Conservation (phyloP, 2,329 filamentous ascomycete species). For the Colletotrichum sp. region DNA sequence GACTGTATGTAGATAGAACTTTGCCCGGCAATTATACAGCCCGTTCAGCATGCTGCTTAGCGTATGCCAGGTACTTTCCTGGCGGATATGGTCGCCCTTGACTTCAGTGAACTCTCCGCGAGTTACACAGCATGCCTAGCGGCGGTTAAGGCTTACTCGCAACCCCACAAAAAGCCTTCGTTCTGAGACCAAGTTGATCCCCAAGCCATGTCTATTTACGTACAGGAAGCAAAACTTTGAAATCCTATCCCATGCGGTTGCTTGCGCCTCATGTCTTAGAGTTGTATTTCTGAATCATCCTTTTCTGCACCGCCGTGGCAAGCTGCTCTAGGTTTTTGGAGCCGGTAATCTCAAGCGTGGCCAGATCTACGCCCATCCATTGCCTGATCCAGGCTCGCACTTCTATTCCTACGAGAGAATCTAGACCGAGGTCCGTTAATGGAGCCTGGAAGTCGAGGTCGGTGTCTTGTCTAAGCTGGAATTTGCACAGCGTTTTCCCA, state of each 20-base stretch:
- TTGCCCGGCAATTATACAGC: background rate
- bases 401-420: conserved; percentile 26
- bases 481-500: background rate
- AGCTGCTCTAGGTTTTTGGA: background rate
- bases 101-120: background rate
- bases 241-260: background rate
- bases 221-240: background rate
- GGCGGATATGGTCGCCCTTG: background rate
- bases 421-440: conserved; percentile 23
- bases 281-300: background rate
- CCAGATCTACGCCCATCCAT: conserved; percentile 26
- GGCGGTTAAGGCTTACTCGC: background rate
- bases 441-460: background rate
- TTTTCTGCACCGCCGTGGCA: background rate
- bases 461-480: conserved; percentile 19
- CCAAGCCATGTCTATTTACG: background rate
- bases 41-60: background rate
- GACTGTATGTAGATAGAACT: background rate
- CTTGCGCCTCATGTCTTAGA: background rate
- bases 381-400: conserved; percentile 25
- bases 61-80: background rate
- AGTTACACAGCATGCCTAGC: background rate
- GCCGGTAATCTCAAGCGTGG: background rate
- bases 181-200: background rate
- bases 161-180: background rate